Percentiles rank a stretch among this genome's conserved stretches.
Evolutionary conservation across 108 stramenopile species (phyloP).

Genomic region (Cyclostephanos tholiformis): DNA sequence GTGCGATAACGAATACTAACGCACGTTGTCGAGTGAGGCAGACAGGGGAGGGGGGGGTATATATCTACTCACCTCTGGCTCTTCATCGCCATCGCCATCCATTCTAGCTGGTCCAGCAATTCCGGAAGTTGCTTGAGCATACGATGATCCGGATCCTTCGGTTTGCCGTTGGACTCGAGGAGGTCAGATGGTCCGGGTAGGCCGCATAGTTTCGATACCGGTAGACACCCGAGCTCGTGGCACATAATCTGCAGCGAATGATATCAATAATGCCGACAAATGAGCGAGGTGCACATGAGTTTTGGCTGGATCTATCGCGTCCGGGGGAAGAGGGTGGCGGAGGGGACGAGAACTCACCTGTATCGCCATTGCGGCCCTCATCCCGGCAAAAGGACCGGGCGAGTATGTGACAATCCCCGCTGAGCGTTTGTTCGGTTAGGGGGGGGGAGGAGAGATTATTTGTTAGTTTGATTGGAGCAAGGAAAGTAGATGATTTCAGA

Average conservation of each 20-base stretch:
- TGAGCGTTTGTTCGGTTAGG: not conserved
- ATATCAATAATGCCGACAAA: not conserved
- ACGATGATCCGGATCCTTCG: conserved; percentile 55
- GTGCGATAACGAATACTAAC: not conserved
- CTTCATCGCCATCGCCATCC: conserved; percentile 75
- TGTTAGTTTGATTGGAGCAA: not conserved
- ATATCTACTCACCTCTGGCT: conserved; percentile 41
- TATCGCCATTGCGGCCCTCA: conserved; percentile 64
- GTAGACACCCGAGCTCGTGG: conserved; percentile 70
- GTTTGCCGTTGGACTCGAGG: conserved; percentile 56
- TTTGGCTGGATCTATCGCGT: not conserved
- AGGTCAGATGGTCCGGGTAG: conserved; percentile 47
- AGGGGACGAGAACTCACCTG: conserved; percentile 2
- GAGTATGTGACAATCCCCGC: conserved; percentile 68
- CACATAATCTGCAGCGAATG: conserved; percentile 37
- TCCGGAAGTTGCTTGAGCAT: conserved; percentile 65
- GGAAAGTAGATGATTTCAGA: no score
- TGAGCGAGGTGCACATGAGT: not conserved
- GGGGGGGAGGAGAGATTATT: not conserved
- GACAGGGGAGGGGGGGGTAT: not conserved
- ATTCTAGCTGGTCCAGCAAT: conserved; percentile 62
- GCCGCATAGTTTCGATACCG: conserved; percentile 63
- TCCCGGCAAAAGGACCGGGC: conserved; percentile 57
- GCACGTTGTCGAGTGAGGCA: conserved; percentile 1
- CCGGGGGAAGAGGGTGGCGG: not conserved